phyloP scores from a whole-genome alignment of 345 rosid genomes.

The Triadica sebifera region DNA sequence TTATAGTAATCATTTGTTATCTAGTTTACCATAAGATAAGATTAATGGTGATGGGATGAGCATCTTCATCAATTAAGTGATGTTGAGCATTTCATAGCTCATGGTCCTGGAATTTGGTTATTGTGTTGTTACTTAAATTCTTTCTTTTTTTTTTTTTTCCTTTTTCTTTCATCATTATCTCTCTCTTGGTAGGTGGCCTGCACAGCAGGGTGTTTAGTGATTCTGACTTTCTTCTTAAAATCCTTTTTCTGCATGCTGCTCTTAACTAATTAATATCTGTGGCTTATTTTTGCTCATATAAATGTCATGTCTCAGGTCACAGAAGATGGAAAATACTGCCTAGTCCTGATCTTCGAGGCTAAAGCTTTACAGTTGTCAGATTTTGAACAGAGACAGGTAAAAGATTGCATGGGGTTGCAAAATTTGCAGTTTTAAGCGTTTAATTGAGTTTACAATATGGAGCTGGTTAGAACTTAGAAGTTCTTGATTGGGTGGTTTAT shows the following conservation, averaged over 20 bases:
- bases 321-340: constrained; percentile 72
- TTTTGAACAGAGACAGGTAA: constrained; percentile 83
- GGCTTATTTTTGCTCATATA: not conserved
- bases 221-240: not conserved
- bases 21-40: not conserved
- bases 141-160: no score
- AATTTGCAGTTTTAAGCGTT: not conserved
- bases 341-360: constrained; percentile 76
- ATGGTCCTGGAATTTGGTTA: not conserved
- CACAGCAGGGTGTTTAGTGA: not conserved
- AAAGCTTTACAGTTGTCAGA: constrained; percentile 71
- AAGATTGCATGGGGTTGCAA: not conserved
- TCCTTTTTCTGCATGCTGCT: not conserved
- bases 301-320: constrained; percentile 49
- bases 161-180: not conserved
- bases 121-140: no score
- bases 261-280: not conserved
- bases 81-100: not conserved
- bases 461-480: not conserved
- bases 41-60: not conserved
- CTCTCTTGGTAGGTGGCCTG: not conserved
- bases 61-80: not conserved
- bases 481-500: not conserved
- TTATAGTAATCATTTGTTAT: not conserved
- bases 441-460: not conserved